Base-by-base conservation (phyloP, 164 flowering plant genomes). In the Vitis vinifera region DNA sequence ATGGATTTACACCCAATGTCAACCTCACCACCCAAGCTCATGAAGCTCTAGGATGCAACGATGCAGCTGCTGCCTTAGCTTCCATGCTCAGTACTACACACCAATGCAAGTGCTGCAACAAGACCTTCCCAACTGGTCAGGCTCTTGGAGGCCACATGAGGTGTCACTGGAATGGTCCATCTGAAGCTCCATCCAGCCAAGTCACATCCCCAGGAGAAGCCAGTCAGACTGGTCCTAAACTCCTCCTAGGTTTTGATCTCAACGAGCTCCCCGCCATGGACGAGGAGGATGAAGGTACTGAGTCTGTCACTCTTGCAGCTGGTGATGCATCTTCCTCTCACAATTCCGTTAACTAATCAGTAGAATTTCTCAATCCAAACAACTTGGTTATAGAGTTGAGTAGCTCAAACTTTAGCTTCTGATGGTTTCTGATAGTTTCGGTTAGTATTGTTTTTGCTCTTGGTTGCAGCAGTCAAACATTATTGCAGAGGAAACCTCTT, bases 61-160 rank as follows among this genome's bases (percentile, higher is more conserved):
- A 53, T 12, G 37, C 9, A 2, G 10, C 15, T 3, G 65, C 12
- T 50, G 47, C 67, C 10, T 13, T 5, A 4, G 44, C 44, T 37
- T 37, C 44, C 44, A 37, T 37, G 44, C 7, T 37, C 44, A 37
- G 44, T 6, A 37, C 10, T 3, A 15, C 14, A 14, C 80, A 81
- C 52, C 67, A 64, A 12, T 81, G 84, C 76, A 68, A 65, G 60
- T 71, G 75, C 9, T 84, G 90, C 69, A 13, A 51, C 60, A 80
- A 77, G 71, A 58, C 58, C 3, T 85, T 79, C 53, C 71, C 78
- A 12, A 75, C 81, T 0, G 85, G 87, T 16, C 84, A 77, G 70
- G 84, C 86, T 10, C 80, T 79, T 8, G 87, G 86, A 1, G 84
- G 82, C 6, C 86, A 81, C 70, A 69, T 68, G 73, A 80, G 84